Base-by-base conservation (phyloP, 345 rosid genomes). In the Anacardium occidentale region DNA sequence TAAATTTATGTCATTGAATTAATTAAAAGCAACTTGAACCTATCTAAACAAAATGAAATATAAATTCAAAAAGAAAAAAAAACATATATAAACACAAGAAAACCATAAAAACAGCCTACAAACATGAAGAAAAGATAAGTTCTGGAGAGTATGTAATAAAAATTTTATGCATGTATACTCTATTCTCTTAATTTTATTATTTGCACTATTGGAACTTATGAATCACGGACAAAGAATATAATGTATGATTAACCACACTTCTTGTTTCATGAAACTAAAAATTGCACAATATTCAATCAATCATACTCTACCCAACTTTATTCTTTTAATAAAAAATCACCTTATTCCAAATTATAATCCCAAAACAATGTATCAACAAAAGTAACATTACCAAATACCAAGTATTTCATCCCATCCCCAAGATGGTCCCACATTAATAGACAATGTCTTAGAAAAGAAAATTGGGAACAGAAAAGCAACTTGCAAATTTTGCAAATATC, bases 41-140 rank as follows among this genome's bases (percentile, higher is more conserved):
- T 22, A 32, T 68, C 55, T 64, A 44, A 72, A 60, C 24, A 71
- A 25, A n/a, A 58, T 8, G 66, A 66, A 24, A 57, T 37, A 50
- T 14, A 40, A 1, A 29, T 60, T n/a, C n/a, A n/a, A n/a, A n/a
- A 22, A 68, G 58, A 61, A 17, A 62, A 58, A 24, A 34, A 12
- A 73, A 10, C 32, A 72, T 26, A 37, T 37, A 40, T 68, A 62
- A 64, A 45, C 20, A 26, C 32, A 66, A 47, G 58, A 37, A 63
- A 29, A 69, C 22, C 13, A 74, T 13, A 42, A 26, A 65, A 29
- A 29, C 20, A 44, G 56, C 29, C 69, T 10, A 56, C 21, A 15
- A 66, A 55, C 59, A 64, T 58, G 1, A 55, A 60, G 45, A 10
- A 24, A 68, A 9, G 3, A 22, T 32, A 22, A 10, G 22, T 25